Conservation (phyloP, 129 eudicot species). For the Flaveria ramosissima region DNA sequence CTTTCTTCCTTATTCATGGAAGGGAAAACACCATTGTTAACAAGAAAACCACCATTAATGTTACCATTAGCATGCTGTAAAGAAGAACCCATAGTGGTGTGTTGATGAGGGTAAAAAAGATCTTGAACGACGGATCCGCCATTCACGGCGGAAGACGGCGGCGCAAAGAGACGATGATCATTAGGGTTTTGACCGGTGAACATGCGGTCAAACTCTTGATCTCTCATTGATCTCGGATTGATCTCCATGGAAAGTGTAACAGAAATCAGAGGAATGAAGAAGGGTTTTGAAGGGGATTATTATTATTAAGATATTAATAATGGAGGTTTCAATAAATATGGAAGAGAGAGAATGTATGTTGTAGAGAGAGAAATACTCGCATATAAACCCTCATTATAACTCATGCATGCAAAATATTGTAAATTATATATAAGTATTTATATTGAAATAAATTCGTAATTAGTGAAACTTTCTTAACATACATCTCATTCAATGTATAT, state of each 20-base stretch:
- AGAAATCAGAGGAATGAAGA: constrained; percentile 33
- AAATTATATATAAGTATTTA: neutral
- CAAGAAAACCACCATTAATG: constrained; percentile 11
- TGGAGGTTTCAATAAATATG: neutral
- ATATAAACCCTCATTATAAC: neutral
- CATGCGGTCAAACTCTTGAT: constrained; percentile 31
- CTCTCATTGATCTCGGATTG: constrained; percentile 13
- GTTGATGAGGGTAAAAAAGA: constrained; percentile 10
- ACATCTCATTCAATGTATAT: constrained; percentile 34
- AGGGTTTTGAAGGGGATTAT: constrained; percentile 21
- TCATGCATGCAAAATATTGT: constrained; percentile 37
- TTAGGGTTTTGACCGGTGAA: constrained; percentile 40
- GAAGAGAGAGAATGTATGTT: constrained; percentile 12
- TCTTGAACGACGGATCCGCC: constrained; percentile 16
- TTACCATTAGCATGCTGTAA: neutral
- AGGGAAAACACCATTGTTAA: neutral
- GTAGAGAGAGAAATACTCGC: constrained; percentile 1
- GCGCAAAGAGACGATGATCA: neutral
- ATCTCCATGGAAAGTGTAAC: constrained; percentile 39
- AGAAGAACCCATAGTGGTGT: constrained; percentile 29
- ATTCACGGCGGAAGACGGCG: constrained; percentile 19
- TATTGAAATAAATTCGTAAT: constrained; percentile 24
- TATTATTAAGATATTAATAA: constrained; percentile 22
- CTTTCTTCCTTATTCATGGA: constrained; percentile 18
- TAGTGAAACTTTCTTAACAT: constrained; percentile 34